Evolutionary conservation across 2,329 filamentous ascomycete species (phyloP).

Genomic region (Aspergillus sp.): DNA sequence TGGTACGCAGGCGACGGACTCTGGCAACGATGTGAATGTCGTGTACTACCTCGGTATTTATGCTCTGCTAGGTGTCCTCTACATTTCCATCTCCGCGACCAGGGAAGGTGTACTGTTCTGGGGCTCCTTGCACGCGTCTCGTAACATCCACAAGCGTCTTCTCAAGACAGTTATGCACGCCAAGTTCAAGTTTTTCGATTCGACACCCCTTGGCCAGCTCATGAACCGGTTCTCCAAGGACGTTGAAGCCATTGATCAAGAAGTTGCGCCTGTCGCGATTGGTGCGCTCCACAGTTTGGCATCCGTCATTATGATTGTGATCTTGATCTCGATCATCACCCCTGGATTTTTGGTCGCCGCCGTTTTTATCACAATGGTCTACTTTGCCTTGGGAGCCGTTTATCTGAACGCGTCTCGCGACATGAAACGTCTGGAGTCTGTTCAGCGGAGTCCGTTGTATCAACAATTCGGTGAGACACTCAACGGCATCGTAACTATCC

Average conservation of each 20-base stretch:
- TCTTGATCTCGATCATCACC: conserved; percentile 83
- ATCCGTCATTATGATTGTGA: conserved; percentile 78
- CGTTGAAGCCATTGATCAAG: conserved; percentile 90
- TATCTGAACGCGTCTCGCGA: conserved; percentile 94
- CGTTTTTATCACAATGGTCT: conserved; percentile 78
- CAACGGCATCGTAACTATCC: conserved; percentile 91
- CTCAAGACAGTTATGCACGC: conserved; percentile 80
- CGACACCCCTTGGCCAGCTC: conserved; percentile 89
- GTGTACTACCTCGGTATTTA: conserved; percentile 83
- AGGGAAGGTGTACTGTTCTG: conserved; percentile 89
- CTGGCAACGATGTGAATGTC: conserved; percentile 64
- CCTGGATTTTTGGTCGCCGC: conserved; percentile 87
- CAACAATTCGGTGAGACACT: conserved; percentile 98
- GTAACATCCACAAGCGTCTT: conserved; percentile 75
- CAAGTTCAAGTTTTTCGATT: conserved; percentile 97
- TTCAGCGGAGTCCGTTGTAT: conserved; percentile 91
- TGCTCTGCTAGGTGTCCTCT: conserved; percentile 72
- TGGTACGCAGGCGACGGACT: conserved; percentile 18
- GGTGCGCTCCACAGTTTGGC: conserved; percentile 66
- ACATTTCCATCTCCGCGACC: conserved; percentile 76
- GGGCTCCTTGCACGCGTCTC: conserved; percentile 85
- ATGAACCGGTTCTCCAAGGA: conserved; percentile 99
- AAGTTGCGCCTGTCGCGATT: conserved; percentile 89
- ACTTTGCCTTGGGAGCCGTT: conserved; percentile 79
- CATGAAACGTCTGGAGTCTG: conserved; percentile 89